Percentiles rank a stretch among this genome's conserved stretches.
Evolutionary conservation across 1,284 basidiomycete species (phyloP).

Genomic region (Sanghuangporus sanghuang): DNA sequence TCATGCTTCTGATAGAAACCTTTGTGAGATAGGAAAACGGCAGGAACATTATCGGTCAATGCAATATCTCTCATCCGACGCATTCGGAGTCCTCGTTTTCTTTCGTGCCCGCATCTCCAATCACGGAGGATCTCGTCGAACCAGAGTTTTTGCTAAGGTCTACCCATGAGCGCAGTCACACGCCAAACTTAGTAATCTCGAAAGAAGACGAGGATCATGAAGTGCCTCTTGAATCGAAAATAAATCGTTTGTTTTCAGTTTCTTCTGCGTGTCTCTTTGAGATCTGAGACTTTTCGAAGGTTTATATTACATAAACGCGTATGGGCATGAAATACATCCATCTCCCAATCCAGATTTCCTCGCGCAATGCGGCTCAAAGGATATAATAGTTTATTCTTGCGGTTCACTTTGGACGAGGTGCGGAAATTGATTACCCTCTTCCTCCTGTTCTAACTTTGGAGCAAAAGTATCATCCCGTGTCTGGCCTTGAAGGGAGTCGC

Average conservation of each 20-base stretch:
- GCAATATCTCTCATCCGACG: slow-evolving; percentile 94
- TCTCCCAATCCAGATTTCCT: slow-evolving; percentile 82
- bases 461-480: slow-evolving; percentile 79
- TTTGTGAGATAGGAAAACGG: slow-evolving; percentile 61
- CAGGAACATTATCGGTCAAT: slow-evolving; percentile 84
- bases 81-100: slow-evolving; percentile 29
- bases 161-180: slow-evolving; percentile 57
- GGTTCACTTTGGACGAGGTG: slow-evolving; percentile 92
- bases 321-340: slow-evolving; percentile 88
- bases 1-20: neutral
- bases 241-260: slow-evolving; percentile 9
- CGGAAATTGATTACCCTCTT: slow-evolving; percentile 9
- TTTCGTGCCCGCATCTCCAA: slow-evolving; percentile 30
- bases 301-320: slow-evolving; percentile 91
- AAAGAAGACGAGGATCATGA: slow-evolving; percentile 37
- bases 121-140: slow-evolving; percentile 47
- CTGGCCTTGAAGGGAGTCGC: slow-evolving; percentile 83
- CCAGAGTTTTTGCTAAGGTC: slow-evolving; percentile 49
- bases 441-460: neutral
- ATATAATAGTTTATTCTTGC: slow-evolving; percentile 85
- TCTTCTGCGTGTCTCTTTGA: neutral
- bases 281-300: slow-evolving; percentile 36
- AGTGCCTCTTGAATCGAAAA: slow-evolving; percentile 15
- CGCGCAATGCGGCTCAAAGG: slow-evolving; percentile 54
- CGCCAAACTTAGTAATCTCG: slow-evolving; percentile 61